Conservation (phyloP, 2,329 filamentous ascomycete species). For the Pseudocercospora crystallina region DNA sequence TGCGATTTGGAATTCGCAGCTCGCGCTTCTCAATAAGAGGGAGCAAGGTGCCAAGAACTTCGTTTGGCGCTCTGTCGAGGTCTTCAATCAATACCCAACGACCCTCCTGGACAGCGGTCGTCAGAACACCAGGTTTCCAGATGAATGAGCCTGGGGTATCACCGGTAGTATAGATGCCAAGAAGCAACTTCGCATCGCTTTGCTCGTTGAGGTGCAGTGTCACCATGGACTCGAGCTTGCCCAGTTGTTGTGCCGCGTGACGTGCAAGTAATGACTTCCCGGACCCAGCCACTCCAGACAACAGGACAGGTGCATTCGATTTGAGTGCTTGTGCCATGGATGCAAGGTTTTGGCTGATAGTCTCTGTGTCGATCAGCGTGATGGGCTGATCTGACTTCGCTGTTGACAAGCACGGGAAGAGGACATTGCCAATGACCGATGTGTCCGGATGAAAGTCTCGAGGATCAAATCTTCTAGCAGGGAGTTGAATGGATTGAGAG, state of each 20-base stretch:
- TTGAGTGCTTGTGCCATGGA: slow-evolving; percentile 68
- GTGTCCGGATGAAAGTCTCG: slow-evolving; percentile 42
- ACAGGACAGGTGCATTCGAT: slow-evolving; percentile 68
- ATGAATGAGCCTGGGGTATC: slow-evolving; percentile 83
- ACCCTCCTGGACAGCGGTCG: slow-evolving; percentile 89
- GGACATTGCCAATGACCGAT: slow-evolving; percentile 62
- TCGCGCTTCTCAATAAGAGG: slow-evolving; percentile 92
- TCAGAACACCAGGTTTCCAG: slow-evolving; percentile 90
- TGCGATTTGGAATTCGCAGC: slow-evolving; percentile 82
- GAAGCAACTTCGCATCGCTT: slow-evolving; percentile 92
- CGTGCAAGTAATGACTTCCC: slow-evolving; percentile 88
- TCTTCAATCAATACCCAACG: slow-evolving; percentile 98
- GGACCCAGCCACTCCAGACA: slow-evolving; percentile 79
- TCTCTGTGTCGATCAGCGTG: slow-evolving; percentile 68
- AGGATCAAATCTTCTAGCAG: too few relatives aligned
- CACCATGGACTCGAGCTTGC: slow-evolving; percentile 78
- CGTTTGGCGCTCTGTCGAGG: slow-evolving; percentile 87
- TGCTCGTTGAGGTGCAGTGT: slow-evolving; percentile 97
- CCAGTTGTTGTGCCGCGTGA: slow-evolving; percentile 76
- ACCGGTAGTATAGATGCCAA: slow-evolving; percentile 91
- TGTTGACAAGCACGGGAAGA: slow-evolving; percentile 56
- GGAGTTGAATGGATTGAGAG: too few relatives aligned
- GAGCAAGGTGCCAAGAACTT: slow-evolving; percentile 88
- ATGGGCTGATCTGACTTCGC: slow-evolving; percentile 40
- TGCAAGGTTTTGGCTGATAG: slow-evolving; percentile 70